A percentile compares a stretch with the other conserved stretches of the same genome.
These are phyloP conservation scores for Adansonia madagascariensis DNA, from an alignment of 441 rosid genomes.

Conservation along the genomic window DNA sequence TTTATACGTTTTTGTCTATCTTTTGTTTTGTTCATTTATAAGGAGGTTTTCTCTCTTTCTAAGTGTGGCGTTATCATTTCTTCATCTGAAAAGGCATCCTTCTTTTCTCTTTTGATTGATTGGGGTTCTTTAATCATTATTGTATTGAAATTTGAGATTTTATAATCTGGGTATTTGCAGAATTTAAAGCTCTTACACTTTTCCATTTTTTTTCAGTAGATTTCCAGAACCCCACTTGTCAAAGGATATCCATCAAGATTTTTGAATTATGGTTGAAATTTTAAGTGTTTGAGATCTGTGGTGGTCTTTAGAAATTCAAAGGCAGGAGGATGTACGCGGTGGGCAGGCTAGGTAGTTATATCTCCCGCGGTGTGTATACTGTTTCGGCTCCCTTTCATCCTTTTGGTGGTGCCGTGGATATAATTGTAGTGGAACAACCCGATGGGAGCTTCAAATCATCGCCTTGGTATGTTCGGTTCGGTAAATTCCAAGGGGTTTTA, in stretches of 20 bases:
- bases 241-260: conserved; percentile 6
- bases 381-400: conserved; percentile 94
- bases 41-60: neutral
- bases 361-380: conserved; percentile 79
- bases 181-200: conserved; percentile 20
- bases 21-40: conserved; percentile 20
- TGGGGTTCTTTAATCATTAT: conserved; percentile 23
- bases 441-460: conserved; percentile 94
- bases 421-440: conserved; percentile 89
- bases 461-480: conserved; percentile 95
- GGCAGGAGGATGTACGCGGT: conserved; percentile 67
- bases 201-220: neutral
- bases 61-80: conserved; percentile 12
- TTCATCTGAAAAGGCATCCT: neutral
- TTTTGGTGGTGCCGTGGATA: conserved; percentile 97
- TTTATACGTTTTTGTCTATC: conserved; percentile 22
- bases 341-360: conserved; percentile 84
- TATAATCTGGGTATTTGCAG: conserved; percentile 32
- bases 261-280: conserved; percentile 33
- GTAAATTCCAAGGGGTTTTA: conserved; percentile 97
- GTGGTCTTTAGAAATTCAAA: conserved; percentile 26
- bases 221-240: neutral
- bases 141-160: conserved; percentile 23
- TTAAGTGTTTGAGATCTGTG: conserved; percentile 33
- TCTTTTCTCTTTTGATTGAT: conserved; percentile 11